Evolutionary conservation across 1,139 yeast genomes (phyloP).

Genomic region (Kodamaea plutei): DNA sequence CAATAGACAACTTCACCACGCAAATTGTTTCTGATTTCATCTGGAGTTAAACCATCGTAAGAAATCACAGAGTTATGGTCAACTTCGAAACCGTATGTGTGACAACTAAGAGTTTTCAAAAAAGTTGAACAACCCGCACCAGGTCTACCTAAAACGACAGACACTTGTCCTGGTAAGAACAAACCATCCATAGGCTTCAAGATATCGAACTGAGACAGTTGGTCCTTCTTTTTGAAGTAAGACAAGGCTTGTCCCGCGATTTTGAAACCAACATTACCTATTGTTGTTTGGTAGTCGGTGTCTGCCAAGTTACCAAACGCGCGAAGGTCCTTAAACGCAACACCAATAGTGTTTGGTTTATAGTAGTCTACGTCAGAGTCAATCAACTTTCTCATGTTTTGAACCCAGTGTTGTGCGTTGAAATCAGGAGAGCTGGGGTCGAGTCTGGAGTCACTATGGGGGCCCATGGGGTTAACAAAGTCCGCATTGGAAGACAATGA

Average conservation of each 20-base stretch:
- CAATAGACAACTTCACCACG: slow-evolving; percentile 28
- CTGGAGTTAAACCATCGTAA: slow-evolving; percentile 21
- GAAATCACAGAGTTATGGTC: slow-evolving; percentile 43
- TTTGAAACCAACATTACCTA: slow-evolving; percentile 45
- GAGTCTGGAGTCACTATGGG: slow-evolving; percentile 13
- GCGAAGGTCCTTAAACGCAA: slow-evolving; percentile 62
- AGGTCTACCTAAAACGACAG: slow-evolving; percentile 78
- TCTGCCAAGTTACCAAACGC: slow-evolving; percentile 78
- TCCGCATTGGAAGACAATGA: slow-evolving; percentile 28
- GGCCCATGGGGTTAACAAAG: slow-evolving; percentile 3
- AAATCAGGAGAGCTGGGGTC: slow-evolving; percentile 50
- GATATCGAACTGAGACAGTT: slow-evolving; percentile 44
- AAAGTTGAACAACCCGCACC: slow-evolving; percentile 85
- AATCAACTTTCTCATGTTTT: slow-evolving; percentile 56
- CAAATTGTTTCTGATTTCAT: slow-evolving; percentile 18
- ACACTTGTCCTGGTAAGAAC: slow-evolving; percentile 65
- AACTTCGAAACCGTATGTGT: slow-evolving; percentile 68
- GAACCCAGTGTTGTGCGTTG: slow-evolving; percentile 66
- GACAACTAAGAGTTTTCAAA: slow-evolving; percentile 63
- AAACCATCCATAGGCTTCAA: slow-evolving; percentile 66
- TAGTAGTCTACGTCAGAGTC: slow-evolving; percentile 60
- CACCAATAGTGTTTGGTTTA: slow-evolving; percentile 65
- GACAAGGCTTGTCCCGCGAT: slow-evolving; percentile 10
- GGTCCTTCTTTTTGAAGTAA: slow-evolving; percentile 19
- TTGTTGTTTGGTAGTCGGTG: slow-evolving; percentile 76